Evolutionary conservation across 228 moss, liverwort and hornwort species (phyloP), one percentile per base, ranked within the genome.

Genomic region (Sphagnum fallax): DNA sequence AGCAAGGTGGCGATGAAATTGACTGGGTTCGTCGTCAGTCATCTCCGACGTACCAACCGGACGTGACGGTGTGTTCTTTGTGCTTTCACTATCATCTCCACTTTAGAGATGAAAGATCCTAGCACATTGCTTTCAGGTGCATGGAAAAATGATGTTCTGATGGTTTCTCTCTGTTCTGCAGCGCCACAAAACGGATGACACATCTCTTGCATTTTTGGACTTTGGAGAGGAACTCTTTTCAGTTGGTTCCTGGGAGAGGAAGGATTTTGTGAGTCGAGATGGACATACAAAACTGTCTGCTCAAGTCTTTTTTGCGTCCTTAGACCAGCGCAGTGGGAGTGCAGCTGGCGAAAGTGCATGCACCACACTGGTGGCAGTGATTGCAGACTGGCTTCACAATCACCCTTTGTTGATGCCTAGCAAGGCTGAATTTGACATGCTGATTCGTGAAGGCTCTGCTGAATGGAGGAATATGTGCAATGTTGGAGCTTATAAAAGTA

Each of bases 1-100:
- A 98, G 75, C 94, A 94, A 83, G 98, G 98, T 32, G 98, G 98
- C 15, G 98, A 98, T 73, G 98, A 98, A 73, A 98, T 98, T 66
- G 98, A 98, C 64, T 98, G 98, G 98, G 94, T 92, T 70, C 85
- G 98, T 63, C 84, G 98, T 71, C 95, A 96, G 72, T 85, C 85
- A 70, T 83, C 76, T 69, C 80, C 83, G 60, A 10, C 69, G 51
- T 86, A 91, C 69, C 76, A 75, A 67, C 80, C 81, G 48, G 88
- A 80, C 10, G 47, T 84, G 18, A 77, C 81, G 60, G 90, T 90
- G 70, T 82, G 84, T 72, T 55, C 55, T 55, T 12, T 55, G 55
- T 8, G 55, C 55, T 55, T 55, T 12, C 55, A 8, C 55, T 55
- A 32, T 32, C 32, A 32, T 32, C 32, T 32, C 2, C 2, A 32